A percentile compares a stretch with the other conserved stretches of the same genome.
Evolutionary conservation across 495 filamentous ascomycete species (phyloP).

Genomic region (Trichoderma erinaceum): DNA sequence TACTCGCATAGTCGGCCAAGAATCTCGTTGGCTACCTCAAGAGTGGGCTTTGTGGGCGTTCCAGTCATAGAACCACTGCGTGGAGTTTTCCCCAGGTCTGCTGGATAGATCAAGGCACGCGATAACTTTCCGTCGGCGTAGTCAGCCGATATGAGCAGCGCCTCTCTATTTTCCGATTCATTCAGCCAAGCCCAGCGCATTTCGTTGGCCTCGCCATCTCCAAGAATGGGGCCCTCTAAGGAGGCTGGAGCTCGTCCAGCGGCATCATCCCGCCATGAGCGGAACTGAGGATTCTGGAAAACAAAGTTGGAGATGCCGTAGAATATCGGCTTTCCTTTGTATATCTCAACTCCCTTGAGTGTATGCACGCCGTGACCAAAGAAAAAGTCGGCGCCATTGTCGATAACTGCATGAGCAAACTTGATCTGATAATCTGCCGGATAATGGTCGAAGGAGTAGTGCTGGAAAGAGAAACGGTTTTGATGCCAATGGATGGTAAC

Average conservation of each 20-base stretch:
- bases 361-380: conserved; percentile 1
- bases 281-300: neutral
- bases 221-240: neutral
- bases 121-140: neutral
- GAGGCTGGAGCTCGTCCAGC: neutral
- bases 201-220: neutral
- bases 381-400: conserved; percentile 6
- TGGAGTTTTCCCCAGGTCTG: neutral
- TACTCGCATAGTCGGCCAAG: neutral
- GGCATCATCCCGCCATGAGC: conserved; percentile 6
- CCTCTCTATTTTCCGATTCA: neutral
- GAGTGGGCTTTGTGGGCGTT: neutral
- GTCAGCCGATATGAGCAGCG: neutral
- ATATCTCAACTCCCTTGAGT: conserved; percentile 4
- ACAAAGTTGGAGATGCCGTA: conserved; percentile 8
- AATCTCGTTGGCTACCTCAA: neutral
- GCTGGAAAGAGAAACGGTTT: conserved; percentile 9
- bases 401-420: neutral
- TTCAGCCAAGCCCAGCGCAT: neutral
- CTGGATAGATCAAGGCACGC: neutral
- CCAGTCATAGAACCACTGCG: neutral
- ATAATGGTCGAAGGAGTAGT: conserved; percentile 1
- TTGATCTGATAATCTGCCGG: conserved; percentile 1
- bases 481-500: conserved; percentile 5
- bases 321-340: conserved; percentile 3